Base-by-base conservation (phyloP, 2,329 filamentous ascomycete species). In the Diaporthe aspalathi region DNA sequence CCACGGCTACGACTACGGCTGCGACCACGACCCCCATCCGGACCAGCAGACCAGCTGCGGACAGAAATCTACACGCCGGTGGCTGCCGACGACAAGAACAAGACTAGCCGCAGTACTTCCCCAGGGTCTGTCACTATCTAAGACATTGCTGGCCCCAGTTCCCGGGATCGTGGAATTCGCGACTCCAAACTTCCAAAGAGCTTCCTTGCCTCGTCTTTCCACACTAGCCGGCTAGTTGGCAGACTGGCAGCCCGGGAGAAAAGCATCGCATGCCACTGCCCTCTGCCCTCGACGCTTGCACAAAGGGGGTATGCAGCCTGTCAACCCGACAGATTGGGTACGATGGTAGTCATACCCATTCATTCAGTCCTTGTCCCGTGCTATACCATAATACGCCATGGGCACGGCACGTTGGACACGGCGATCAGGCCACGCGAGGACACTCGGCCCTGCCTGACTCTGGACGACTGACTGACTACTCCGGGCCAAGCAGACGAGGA, bases 311-410 rank as follows among this genome's bases (percentile, higher is more conserved):
- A 50, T 27, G 20, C 45, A 38, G 43, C n/a, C 60, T 50, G 60
- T 27, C 60, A 65, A 65, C 60, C 60, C 60, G 60, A 63, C 60
- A 63, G 60, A 32, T 24, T 63, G 60, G 60, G 20, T 49, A n/a
- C n/a, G n/a, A n/a, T n/a, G n/a, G n/a, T n/a, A n/a, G n/a, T n/a
- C n/a, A n/a, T 32, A 8, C 8, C 32, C 5, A 4, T 11, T 27
- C 49, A 22, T 63, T 16, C 27, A 49, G 43, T 63, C 43, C 60
- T 35, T 16, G 60, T 63, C 27, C 60, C 43, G 45, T 49, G 27
- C 60, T 35, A 65, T 38, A 50, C 43, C 27, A 29, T 22, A 35
- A 50, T 27, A 65, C 43, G 43, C 45, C 35, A 24, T 17, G 45
- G 29, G 27, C 60, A 63, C 43, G 29, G 43, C 60, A 63, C 60